A percentile compares a stretch with the other conserved stretches of the same genome.
Evolutionary conservation across 257 asterid genomes (phyloP).

Genomic region (Voacanga thouarsii): DNA sequence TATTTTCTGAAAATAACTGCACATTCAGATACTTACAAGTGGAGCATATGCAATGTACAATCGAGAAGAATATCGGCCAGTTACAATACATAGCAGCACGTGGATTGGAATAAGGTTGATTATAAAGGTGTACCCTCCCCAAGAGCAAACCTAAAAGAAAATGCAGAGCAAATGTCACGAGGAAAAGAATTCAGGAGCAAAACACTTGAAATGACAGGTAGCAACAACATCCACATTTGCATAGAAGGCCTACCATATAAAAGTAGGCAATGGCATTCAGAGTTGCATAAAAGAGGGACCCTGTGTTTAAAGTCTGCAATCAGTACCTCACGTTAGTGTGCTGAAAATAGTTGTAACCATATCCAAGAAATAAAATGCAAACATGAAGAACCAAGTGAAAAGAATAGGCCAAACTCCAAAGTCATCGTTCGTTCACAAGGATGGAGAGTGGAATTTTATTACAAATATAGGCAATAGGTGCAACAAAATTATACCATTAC

Average conservation of each 20-base stretch:
- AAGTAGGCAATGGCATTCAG: slow-evolving; percentile 88
- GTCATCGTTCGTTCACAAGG: neutral
- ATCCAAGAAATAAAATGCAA: slow-evolving; percentile 3
- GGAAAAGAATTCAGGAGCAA: neutral
- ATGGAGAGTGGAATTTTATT: neutral
- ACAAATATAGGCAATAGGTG: neutral
- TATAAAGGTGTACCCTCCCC: slow-evolving; percentile 99
- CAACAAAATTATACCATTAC: slow-evolving; percentile 11
- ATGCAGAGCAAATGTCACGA: neutral
- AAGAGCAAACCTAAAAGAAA: slow-evolving; percentile 83
- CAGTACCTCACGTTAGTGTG: slow-evolving; percentile 12
- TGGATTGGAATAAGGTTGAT: slow-evolving; percentile 99
- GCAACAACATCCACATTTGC: slow-evolving; percentile 2
- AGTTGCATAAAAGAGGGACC: slow-evolving; percentile 95
- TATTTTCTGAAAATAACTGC: slow-evolving; percentile 3
- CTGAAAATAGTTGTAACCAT: neutral
- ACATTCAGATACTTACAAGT: slow-evolving; percentile 59
- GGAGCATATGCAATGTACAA: slow-evolving; percentile 98
- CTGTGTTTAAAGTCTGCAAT: slow-evolving; percentile 93
- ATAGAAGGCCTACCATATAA: slow-evolving; percentile 66
- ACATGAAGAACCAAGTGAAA: neutral
- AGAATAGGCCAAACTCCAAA: neutral
- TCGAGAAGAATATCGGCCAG: slow-evolving; percentile 96
- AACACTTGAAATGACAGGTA: neutral
- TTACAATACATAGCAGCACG: slow-evolving; percentile 88